Conservation (phyloP, 2,329 filamentous ascomycete species). For the Exophiala lecanii-corni region DNA sequence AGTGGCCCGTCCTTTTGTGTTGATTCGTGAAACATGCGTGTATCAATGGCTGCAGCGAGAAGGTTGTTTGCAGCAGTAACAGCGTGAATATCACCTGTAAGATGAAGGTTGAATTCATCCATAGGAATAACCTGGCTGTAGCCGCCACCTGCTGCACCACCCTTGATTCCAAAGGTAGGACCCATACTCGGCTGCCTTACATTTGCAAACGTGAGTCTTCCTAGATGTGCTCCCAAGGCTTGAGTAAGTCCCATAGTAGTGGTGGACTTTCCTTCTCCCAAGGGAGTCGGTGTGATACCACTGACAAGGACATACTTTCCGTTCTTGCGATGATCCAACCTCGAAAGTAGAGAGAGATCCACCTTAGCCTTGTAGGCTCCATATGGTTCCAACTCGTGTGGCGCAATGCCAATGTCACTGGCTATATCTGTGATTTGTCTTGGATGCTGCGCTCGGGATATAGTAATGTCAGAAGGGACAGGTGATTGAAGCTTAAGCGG, state of each 20-base stretch:
- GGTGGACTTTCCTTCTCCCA: conserved; percentile 97
- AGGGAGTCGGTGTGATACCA: conserved; percentile 91
- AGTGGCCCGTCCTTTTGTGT: conserved; percentile 87
- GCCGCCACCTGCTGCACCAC: conserved; percentile 90
- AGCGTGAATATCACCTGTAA: conserved; percentile 96
- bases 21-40: conserved; percentile 95
- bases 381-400: conserved; percentile 90
- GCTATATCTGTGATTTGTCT: conserved; percentile 85
- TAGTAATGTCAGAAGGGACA: conserved; percentile 91
- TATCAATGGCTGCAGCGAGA: conserved; percentile 92
- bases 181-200: conserved; percentile 96
- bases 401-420: conserved; percentile 77
- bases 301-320: conserved; percentile 90
- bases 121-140: conserved; percentile 99
- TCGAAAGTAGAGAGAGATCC: conserved; percentile 72
- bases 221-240: conserved; percentile 82
- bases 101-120: conserved; percentile 98
- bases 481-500: conserved; percentile 72
- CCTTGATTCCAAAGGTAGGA: conserved; percentile 98
- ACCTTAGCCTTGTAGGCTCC: conserved; percentile 96
- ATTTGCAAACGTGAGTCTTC: conserved; percentile 87
- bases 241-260: conserved; percentile 95
- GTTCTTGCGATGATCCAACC: conserved; percentile 79
- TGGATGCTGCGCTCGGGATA: conserved; percentile 84
- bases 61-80: conserved; percentile 97